Base-by-base conservation (phyloP, 2,329 filamentous ascomycete species). In the Alternaria arborescens region DNA sequence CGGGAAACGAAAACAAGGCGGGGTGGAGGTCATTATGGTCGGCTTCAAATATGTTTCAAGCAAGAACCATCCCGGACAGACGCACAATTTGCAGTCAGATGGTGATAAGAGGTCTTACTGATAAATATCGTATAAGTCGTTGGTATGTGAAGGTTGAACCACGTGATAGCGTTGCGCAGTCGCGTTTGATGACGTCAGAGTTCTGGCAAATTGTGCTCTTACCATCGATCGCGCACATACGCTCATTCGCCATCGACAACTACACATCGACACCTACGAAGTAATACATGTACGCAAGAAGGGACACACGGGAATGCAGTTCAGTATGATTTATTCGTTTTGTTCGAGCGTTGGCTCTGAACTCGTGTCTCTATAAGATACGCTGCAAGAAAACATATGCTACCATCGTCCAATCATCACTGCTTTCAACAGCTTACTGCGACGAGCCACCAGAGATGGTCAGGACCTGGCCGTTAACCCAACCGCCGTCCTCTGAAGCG, bases 401-500 rank as follows among this genome's bases (percentile, higher is more conserved):
- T 47, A 28, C 44, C 34, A 53, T 42, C 18, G 26, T 53, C 14
- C 22, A 34, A 28, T 30, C 32, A 26, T 41, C 18, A 14, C 38
- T 8, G 43, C 30, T 28, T 30, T 5, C 20, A 22, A 16, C 20
- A 14, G 14, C 38, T 51, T 77, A 80, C 69, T 80, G 78, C 48
- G 78, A 79, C 3, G 77, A 79, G 4, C 78, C 78, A 46, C 78
- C 78, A 14, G 78, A 80, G 50, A 80, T 79, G 22, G 78, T 80
- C 55, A 80, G 69, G 24, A 80, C 76, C 64, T 80, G 78, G 26
- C 78, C 78, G 32, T 69, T 80, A 8, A 80, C 70, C 79, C 78
- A 80, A 3, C 77, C 78, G 34, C 77, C 77, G 57, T 80, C 79
- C 41, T 77, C 77, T 42, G 71, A 76, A 3, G 76, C 74, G 41